Evolutionary conservation across 495 filamentous ascomycete species (phyloP), one percentile per base, ranked within the genome.

Genomic region (Xanthoparmelia taractica): DNA sequence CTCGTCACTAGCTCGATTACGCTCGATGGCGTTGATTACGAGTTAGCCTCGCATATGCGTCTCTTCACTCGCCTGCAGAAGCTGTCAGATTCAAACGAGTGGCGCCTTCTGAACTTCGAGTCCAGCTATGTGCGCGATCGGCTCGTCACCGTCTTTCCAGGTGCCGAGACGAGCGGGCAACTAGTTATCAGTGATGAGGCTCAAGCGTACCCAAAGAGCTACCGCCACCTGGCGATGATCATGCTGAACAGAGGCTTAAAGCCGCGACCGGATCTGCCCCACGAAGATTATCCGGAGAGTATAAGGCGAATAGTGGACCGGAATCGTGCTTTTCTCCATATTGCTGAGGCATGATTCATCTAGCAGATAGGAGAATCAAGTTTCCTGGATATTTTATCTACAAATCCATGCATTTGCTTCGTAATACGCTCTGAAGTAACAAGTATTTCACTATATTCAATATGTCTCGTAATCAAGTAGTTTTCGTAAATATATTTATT

Each of bases 51-150:
- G 34, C 58, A 60, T 18, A 60, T 60, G 58, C 58, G 58, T 18
- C 40, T 60, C 36, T 60, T 47, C 58, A 60, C 20, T 17, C 18
- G 58, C 37, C 40, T 60, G 58, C 58, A 45, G 40, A 25, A 45
- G n/a, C 58, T 60, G 40, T 45, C 43, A 4, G 43, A 45, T 7
- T 10, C 18, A 10, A 47, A 31, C 37, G 60, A 63, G 60, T 63
- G 60, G 48, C 48, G 60, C 45, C 31, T 63, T 3, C 60, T 57
- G 13, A 63, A 48, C 60, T 10, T 63, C 7, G 60, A 63, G 47
- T 63, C 60, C 15, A 63, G 48, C 31, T 63, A 63, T 18, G 60
- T 63, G 31, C 60, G 60, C 45, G 60, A 63, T 18, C 60, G 60
- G 17, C 48, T 63, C 48, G 43, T 63, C 48, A 38, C 47, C 33